phyloP scores from a whole-genome alignment of 805 yeast species.

The Maudiozyma bulderi region DNA sequence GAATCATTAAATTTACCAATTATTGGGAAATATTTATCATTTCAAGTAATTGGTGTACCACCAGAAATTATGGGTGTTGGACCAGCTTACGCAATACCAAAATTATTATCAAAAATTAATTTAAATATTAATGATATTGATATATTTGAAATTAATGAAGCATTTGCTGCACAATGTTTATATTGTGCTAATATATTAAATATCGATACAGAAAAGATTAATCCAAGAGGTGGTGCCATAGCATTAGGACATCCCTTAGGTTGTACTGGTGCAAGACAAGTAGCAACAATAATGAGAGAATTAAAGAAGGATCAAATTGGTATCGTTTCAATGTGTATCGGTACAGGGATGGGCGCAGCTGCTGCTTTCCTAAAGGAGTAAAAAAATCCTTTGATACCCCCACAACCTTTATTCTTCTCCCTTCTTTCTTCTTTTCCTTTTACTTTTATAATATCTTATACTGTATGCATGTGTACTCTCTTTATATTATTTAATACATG shows the following conservation, averaged over 20 bases:
- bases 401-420: no score
- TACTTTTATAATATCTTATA: background rate
- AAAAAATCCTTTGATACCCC: background rate
- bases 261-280: slow-evolving; percentile 86
- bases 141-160: slow-evolving; percentile 87
- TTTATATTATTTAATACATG: no score
- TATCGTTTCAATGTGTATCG: slow-evolving; percentile 92
- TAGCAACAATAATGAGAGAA: slow-evolving; percentile 79
- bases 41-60: slow-evolving; percentile 83
- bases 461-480: background rate
- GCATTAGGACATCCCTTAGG: slow-evolving; percentile 94
- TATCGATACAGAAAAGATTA: slow-evolving; percentile 62
- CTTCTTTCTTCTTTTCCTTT: background rate
- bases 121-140: slow-evolving; percentile 56
- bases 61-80: slow-evolving; percentile 98
- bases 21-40: slow-evolving; percentile 70
- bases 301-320: slow-evolving; percentile 75
- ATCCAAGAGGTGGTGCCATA: slow-evolving; percentile 94
- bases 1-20: slow-evolving; percentile 61
- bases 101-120: slow-evolving; percentile 53
- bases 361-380: slow-evolving; percentile 74
- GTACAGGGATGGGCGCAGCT: slow-evolving; percentile 99
- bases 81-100: slow-evolving; percentile 92
- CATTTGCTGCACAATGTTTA: slow-evolving; percentile 91
- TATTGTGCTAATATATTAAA: slow-evolving; percentile 59